These are phyloP conservation scores for Tephrocybe rancida DNA, from an alignment of 768 basidiomycete species.

Conservation along the genomic window DNA sequence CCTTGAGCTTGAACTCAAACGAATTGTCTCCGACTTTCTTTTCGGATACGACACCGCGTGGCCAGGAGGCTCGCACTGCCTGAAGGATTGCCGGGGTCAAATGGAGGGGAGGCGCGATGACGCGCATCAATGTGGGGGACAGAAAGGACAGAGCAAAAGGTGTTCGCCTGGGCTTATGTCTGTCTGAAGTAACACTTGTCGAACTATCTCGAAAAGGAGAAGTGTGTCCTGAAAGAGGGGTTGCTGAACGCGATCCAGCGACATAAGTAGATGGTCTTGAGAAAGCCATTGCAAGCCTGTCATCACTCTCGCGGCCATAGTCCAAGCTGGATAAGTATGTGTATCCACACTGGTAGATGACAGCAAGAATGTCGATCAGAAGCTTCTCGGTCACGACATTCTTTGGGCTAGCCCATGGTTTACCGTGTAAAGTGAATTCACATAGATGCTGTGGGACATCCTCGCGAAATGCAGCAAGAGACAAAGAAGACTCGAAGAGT, in stretches of 20 bases:
- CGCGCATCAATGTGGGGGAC: constrained; percentile 68
- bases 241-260: constrained; percentile 26
- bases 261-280: constrained; percentile 45
- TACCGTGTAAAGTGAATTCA: constrained; percentile 69
- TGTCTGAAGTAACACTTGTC: constrained; percentile 38
- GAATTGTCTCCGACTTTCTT: constrained; percentile 73
- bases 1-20: constrained; percentile 82
- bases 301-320: constrained; percentile 77
- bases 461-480: constrained; percentile 52
- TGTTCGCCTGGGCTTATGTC: constrained; percentile 34
- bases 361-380: constrained; percentile 63
- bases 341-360: constrained; percentile 66
- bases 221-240: constrained; percentile 35
- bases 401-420: constrained; percentile 76
- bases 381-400: constrained; percentile 67
- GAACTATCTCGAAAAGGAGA: constrained; percentile 42
- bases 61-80: constrained; percentile 78
- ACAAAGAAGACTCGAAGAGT: constrained; percentile 51
- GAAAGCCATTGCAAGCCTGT: constrained; percentile 72
- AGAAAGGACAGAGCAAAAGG: constrained; percentile 78
- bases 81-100: constrained; percentile 82
- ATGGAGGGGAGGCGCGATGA: constrained; percentile 75
- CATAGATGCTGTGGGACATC: constrained; percentile 57
- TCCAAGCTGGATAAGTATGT: constrained; percentile 69
- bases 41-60: constrained; percentile 76